Evolutionary conservation across 75 land plant species (phyloP).

Genomic region (Cupressus sempervirens): DNA sequence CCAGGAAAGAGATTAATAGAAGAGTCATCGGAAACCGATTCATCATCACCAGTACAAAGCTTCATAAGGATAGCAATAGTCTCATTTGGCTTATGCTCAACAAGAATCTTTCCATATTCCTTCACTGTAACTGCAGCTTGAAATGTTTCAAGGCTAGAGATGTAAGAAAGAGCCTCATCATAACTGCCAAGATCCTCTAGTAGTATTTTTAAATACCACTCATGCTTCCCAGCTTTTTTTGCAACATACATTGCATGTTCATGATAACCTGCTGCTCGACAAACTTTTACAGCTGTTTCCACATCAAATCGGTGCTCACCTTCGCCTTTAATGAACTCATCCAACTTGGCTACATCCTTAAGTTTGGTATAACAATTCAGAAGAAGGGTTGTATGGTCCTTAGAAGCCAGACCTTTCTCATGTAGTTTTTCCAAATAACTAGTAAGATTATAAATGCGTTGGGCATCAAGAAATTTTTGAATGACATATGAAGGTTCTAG

Average conservation of each 20-base stretch:
- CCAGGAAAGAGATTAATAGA: constrained; percentile 30
- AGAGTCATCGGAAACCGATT: constrained; percentile 16
- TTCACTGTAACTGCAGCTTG: constrained; percentile 87
- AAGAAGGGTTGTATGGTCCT: constrained; percentile 95
- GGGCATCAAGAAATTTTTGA: constrained; percentile 97
- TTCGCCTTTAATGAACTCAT: constrained; percentile 79
- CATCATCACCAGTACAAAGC: constrained; percentile 70
- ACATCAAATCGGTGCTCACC: constrained; percentile 96
- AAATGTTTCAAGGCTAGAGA: constrained; percentile 65
- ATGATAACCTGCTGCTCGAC: constrained; percentile 94
- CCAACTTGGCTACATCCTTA: constrained; percentile 88
- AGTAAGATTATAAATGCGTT: constrained; percentile 89
- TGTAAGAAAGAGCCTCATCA: constrained; percentile 88
- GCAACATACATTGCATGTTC: constrained; percentile 98
- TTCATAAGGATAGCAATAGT: constrained; percentile 78
- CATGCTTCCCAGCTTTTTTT: constrained; percentile 80
- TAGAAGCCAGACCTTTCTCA: constrained; percentile 92
- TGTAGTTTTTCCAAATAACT: constrained; percentile 92
- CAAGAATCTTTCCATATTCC: constrained; percentile 92
- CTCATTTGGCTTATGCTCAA: constrained; percentile 73
- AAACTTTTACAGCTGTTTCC: constrained; percentile 91
- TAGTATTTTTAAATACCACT: constrained; percentile 88
- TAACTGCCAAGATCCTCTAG: constrained; percentile 87
- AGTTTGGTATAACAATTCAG: constrained; percentile 94
- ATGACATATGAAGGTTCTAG: constrained; percentile 98